A percentile compares a stretch with the other conserved stretches of the same genome.
These are phyloP conservation scores for Hawksworthiomyces lignivorus DNA, from an alignment of 2,329 filamentous ascomycete genomes.

Conservation along the genomic window DNA sequence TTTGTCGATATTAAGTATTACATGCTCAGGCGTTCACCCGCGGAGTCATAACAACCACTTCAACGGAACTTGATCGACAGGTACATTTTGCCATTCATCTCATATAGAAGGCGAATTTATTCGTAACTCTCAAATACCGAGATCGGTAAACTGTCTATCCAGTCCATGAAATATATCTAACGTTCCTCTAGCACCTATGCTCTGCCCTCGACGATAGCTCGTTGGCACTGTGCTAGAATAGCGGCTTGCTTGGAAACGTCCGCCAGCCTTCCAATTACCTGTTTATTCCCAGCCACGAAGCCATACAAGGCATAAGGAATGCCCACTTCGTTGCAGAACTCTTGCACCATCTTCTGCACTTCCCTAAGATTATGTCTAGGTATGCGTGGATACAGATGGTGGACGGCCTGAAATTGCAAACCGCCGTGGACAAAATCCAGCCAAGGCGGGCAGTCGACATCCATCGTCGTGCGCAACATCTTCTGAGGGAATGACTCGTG, in stretches of 20 bases:
- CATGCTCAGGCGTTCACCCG: no score
- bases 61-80: no score
- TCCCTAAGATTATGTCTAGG: constrained; percentile 76
- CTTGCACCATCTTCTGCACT: constrained; percentile 66
- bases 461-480: constrained; percentile 91
- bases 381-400: constrained; percentile 77
- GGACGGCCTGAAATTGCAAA: constrained; percentile 82
- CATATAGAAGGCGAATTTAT: no score
- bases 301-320: constrained; percentile 83
- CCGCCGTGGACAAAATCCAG: constrained; percentile 85
- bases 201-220: constrained; percentile 28
- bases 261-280: constrained; percentile 67
- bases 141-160: no score
- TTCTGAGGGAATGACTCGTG: constrained; percentile 82
- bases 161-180: no score
- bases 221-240: constrained; percentile 69
- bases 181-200: no score
- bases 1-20: no score
- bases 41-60: no score
- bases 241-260: constrained; percentile 75
- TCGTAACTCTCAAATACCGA: no score
- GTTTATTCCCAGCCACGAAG: constrained; percentile 74
- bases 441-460: constrained; percentile 81
- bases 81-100: no score
- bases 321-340: constrained; percentile 74